Conservation (phyloP, 2,329 filamentous ascomycete genomes). For the Anthostomella pinea region DNA sequence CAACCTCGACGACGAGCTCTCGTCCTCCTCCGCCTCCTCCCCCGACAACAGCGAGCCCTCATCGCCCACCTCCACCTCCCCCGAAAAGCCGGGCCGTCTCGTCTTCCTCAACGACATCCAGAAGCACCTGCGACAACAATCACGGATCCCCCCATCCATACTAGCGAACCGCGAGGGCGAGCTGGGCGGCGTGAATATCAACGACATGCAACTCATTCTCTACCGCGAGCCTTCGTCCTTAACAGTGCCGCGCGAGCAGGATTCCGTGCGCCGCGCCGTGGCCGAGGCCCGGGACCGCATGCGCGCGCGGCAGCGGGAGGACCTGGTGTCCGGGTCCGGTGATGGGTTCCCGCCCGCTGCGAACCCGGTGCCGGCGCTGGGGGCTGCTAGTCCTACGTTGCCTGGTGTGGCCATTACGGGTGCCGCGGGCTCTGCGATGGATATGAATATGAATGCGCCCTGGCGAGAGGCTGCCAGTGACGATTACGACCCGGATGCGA, state of each 20-base stretch:
- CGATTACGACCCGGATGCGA: constrained; percentile 59
- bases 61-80: constrained; percentile 51
- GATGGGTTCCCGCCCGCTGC: background rate
- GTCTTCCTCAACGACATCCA: constrained; percentile 85
- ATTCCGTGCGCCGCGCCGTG: constrained; percentile 79
- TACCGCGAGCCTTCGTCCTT: constrained; percentile 75
- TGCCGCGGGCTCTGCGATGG: background rate
- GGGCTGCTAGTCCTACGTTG: too few relatives aligned
- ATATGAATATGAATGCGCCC: background rate
- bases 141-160: constrained; percentile 66
- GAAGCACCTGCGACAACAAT: constrained; percentile 69
- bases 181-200: constrained; percentile 41
- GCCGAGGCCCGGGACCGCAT: constrained; percentile 71
- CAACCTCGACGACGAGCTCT: constrained; percentile 84
- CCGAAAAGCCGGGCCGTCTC: constrained; percentile 55
- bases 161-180: constrained; percentile 55
- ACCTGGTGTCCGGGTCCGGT: constrained; percentile 30
- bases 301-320: constrained; percentile 54
- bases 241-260: constrained; percentile 69
- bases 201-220: constrained; percentile 69
- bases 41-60: constrained; percentile 5
- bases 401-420: too few relatives aligned
- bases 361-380: constrained; percentile 1
- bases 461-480: constrained; percentile 16
- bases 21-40: constrained; percentile 33